Evolutionary conservation across 495 filamentous ascomycete genomes (phyloP), one percentile per base, ranked within the genome.

Genomic region (Clavariopsis aquatica): DNA sequence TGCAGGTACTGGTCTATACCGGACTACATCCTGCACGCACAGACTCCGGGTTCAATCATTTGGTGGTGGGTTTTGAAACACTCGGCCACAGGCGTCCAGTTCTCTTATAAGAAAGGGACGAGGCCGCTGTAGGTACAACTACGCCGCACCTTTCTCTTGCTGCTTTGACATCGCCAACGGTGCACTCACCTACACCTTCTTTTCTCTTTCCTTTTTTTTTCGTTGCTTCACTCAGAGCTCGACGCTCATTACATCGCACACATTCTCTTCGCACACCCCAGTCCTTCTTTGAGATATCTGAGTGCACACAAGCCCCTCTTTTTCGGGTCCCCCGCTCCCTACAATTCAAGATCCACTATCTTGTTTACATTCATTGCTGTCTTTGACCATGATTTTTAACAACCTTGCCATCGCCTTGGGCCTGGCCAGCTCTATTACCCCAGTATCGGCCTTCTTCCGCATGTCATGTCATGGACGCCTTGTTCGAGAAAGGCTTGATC

Each of bases 401-500:
- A 62, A 34, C 45, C 5, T 67, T 36, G 41, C 38, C 28, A 19
- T 62, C 24, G 56, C 70, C 20, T 60, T 54, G 10, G 58, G 71
- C 34, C 28, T 73, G 24, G 68, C 63, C 5, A 22, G 49, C 28
- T 62, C 72, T 10, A 52, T 69, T 24, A 54, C 58, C 36, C 73
- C 73, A 28, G 69, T 59, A 13, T 45, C 58, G 1, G 76, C 72
- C 26, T 79, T 74, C 65, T 80, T 68, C 64, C 70, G 72, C 46
- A 72, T 77, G 70, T 65, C 64, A 27, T 77, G 75, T 51, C 62
- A 65, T 28, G 68, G 66, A 12, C 71, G 73, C 51, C 70, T 89
- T 64, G 81, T 80, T 28, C 74, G 78, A 31, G 86, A 83, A 52
- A 82, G 89, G 36, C 76, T 88, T 36, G 91, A 96, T 71, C 91